Evolutionary conservation across 2,329 filamentous ascomycete genomes (phyloP).

Genomic region (Colletotrichum australisinense): DNA sequence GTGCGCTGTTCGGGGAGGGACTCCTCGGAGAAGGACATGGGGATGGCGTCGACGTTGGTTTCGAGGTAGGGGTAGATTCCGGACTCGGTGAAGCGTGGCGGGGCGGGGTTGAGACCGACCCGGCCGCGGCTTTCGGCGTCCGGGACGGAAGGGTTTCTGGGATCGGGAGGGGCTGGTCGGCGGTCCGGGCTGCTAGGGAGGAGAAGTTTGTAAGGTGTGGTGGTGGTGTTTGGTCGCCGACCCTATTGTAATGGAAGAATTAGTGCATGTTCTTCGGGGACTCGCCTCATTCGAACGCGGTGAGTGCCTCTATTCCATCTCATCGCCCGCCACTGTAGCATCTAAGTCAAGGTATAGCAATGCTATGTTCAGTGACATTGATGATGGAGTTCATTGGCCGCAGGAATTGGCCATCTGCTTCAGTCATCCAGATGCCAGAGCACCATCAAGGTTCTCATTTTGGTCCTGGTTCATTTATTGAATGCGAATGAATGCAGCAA

Average conservation of each 20-base stretch:
- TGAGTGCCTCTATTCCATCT: not conserved
- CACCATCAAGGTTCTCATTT: not conserved
- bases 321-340: too few relatives aligned
- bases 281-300: not conserved
- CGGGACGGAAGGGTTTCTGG: constrained; percentile 60
- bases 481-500: not conserved
- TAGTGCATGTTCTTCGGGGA: constrained; percentile 1
- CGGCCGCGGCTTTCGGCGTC: constrained; percentile 49
- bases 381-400: not conserved
- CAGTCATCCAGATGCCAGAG: not conserved
- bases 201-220: constrained; percentile 57
- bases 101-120: constrained; percentile 53
- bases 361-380: not conserved
- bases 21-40: constrained; percentile 72
- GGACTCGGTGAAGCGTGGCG: constrained; percentile 66
- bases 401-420: not conserved
- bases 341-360: too few relatives aligned
- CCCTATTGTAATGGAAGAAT: constrained; percentile 47
- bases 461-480: not conserved
- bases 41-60: constrained; percentile 69
- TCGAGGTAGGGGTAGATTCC: constrained; percentile 73
- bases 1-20: constrained; percentile 55
- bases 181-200: constrained; percentile 58
- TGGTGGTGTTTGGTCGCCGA: constrained; percentile 51
- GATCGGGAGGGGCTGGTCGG: constrained; percentile 60